A percentile compares a stretch with the other conserved stretches of the same genome.
These are phyloP conservation scores for Pouteria glomerata DNA, from an alignment of 148 eudicot species.

Conservation along the genomic window DNA sequence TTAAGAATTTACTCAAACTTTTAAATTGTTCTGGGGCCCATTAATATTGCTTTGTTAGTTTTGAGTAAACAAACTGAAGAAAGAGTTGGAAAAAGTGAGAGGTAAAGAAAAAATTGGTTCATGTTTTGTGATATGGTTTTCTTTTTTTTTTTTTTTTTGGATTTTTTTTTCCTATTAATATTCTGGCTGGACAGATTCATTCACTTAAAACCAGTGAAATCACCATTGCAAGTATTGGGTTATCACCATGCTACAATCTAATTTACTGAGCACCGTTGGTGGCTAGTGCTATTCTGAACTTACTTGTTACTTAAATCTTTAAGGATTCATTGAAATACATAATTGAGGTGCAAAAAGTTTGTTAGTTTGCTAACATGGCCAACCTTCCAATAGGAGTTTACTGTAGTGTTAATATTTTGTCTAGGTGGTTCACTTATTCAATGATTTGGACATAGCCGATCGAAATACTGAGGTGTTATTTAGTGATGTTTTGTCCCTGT, in stretches of 20 bases:
- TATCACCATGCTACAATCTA: too few species aligned
- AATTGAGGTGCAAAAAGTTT: not conserved
- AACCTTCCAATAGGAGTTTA: not conserved
- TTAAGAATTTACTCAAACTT: conserved; percentile 8
- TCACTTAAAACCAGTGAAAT: too few species aligned
- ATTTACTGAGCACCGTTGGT: too few species aligned
- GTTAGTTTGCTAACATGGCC: not conserved
- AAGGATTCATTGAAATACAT: not conserved
- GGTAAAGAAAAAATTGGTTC: too few species aligned
- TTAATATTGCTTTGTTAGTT: not conserved
- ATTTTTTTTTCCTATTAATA: not conserved
- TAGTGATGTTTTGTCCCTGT: not conserved
- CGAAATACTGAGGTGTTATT: not conserved
- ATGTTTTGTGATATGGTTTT: not conserved
- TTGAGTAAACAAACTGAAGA: not conserved
- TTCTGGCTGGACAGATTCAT: not conserved
- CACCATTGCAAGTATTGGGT: too few species aligned
- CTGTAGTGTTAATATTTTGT: not conserved
- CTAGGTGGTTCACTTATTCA: not conserved
- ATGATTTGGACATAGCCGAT: not conserved
- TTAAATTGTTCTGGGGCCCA: conserved; percentile 16
- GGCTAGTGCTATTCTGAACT: too few species aligned
- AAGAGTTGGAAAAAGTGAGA: too few species aligned
- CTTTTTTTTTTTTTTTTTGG: not conserved
- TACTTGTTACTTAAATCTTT: not conserved